Base-by-base conservation (phyloP, 345 rosid genomes). In the Arabis alpina region DNA sequence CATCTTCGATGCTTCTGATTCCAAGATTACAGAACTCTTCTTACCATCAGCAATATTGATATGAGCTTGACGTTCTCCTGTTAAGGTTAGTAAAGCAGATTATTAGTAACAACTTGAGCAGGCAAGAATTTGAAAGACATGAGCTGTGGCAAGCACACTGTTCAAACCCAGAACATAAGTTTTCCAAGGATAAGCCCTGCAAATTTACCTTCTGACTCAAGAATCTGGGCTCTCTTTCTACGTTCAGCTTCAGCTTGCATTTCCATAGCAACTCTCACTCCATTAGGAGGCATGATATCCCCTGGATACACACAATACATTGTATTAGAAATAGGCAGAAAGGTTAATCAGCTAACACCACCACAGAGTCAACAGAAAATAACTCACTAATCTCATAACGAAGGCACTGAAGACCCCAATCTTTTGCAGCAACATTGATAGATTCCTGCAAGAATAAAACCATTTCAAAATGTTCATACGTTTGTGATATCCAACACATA, bases 181-280 rank as follows among this genome's bases (percentile, higher is more conserved):
- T 66, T n/a, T 10, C 69, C 50, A 61, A 61, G 5, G 24, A 45
- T 9, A 28, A 77, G 23, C 14, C 30, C 14, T 0, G 24, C 25
- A 37, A 24, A 40, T 65, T 53, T 70, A 82, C 85, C 82, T 88
- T 92, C 98, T 63, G 99, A 89, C 61, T 95, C 92, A 44, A 92
- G 91, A 76, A 95, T 80, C 80, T 86, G 96, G 68, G 98, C 96
- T 81, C 98, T 85, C 82, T 80, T 90, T 76, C 81, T 95, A 72
- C 94, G 96, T 66, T 95, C 98, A 56, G 98, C 99, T 83, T 95
- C 99, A 73, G 97, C 98, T 76, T 95, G 99, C 98, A 90, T 88
- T 82, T 92, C 99, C 99, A 95, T 95, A 72, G 99, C 99, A 68
- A 70, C 84, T 76, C 86, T 83, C 77, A 95, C 91, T 70, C 97